phyloP scores from a whole-genome alignment of 139 green algal species.

The Closterium sp. region DNA sequence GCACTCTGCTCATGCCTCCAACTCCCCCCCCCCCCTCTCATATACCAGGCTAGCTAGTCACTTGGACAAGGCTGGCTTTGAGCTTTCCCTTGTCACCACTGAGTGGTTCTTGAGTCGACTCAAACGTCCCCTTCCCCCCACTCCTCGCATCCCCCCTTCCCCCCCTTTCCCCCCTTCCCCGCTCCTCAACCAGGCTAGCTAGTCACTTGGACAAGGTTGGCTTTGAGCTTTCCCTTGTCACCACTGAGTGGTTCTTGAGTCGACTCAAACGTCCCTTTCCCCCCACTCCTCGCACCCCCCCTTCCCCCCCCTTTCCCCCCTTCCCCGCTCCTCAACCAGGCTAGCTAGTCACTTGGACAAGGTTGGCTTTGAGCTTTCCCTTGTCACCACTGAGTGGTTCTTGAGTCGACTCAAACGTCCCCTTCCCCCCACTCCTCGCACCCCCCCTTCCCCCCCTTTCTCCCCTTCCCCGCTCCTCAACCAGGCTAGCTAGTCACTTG shows the following conservation, averaged over 20 bases:
- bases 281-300: too few relatives aligned
- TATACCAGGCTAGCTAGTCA: conserved; percentile 35
- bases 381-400: conserved; percentile 55
- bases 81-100: conserved; percentile 48
- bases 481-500: conserved; percentile 42
- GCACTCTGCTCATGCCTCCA: background rate
- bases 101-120: conserved; percentile 42
- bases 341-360: conserved; percentile 43
- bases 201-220: conserved; percentile 37
- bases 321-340: background rate
- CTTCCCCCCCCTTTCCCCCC: background rate
- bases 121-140: too few relatives aligned
- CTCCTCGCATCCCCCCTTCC: background rate
- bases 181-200: conserved; percentile 18
- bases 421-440: background rate
- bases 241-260: conserved; percentile 56
- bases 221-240: conserved; percentile 51
- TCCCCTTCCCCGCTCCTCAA: too few relatives aligned
- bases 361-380: conserved; percentile 48
- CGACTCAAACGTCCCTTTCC: too few relatives aligned
- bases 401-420: too few relatives aligned
- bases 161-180: background rate
- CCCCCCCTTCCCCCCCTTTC: background rate
- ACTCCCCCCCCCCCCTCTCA: background rate
- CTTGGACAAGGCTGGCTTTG: conserved; percentile 46